A percentile compares a stretch with the other conserved stretches of the same genome.
phyloP scores from a whole-genome alignment of 1,284 basidiomycete species.

The Ganoderma boninense region DNA sequence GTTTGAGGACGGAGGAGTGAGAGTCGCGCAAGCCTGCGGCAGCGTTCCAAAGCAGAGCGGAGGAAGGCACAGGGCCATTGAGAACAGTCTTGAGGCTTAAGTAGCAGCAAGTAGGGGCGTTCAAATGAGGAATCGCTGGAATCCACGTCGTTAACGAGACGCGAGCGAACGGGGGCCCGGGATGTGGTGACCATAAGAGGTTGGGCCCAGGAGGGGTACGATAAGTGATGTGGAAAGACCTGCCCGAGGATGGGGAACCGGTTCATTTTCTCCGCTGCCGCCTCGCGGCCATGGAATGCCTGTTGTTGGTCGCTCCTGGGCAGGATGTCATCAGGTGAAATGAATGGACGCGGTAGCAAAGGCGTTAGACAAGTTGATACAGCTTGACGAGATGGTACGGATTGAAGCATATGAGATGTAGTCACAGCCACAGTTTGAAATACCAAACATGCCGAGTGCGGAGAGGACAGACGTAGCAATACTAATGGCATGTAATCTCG shows the following conservation, averaged over 20 bases:
- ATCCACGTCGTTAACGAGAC: slow-evolving; percentile 2
- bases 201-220: not conserved
- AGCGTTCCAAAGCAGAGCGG: not conserved
- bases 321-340: too few relatives aligned
- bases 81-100: not conserved
- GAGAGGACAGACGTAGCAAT: too few relatives aligned
- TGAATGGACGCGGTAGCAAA: not conserved
- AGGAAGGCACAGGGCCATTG: not conserved
- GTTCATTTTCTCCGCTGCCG: not conserved
- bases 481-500: too few relatives aligned
- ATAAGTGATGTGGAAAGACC: not conserved
- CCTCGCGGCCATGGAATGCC: not conserved
- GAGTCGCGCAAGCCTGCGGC: not conserved
- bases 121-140: not conserved
- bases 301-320: not conserved
- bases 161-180: not conserved
- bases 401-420: too few relatives aligned
- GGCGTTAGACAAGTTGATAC: not conserved
- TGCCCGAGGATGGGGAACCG: not conserved
- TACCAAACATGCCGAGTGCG: too few relatives aligned
- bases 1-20: not conserved
- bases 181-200: not conserved
- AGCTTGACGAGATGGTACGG: not conserved
- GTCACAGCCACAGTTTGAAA: not conserved
- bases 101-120: not conserved